A percentile compares a stretch with the other conserved stretches of the same genome.
phyloP scores from a whole-genome alignment of 2,329 filamentous ascomycete genomes.

The Claviceps arundinis region DNA sequence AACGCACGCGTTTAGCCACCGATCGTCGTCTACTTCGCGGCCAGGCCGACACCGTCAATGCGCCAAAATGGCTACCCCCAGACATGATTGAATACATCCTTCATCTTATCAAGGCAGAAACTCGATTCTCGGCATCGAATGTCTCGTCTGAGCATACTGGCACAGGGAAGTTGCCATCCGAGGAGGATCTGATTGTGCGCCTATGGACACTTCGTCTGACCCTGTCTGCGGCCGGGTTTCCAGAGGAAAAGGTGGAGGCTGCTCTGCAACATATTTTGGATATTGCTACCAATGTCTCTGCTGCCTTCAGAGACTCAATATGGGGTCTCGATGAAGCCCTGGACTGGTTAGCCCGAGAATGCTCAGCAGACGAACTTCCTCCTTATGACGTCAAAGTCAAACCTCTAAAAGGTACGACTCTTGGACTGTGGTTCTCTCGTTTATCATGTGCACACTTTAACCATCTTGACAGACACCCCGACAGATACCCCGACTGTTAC shows the following conservation, averaged over 20 bases:
- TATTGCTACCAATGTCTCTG: conserved; percentile 48
- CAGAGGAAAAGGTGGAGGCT: conserved; percentile 45
- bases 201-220: conserved; percentile 76
- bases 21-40: conserved; percentile 70
- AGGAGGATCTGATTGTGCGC: conserved; percentile 67
- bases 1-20: conserved; percentile 66
- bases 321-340: conserved; percentile 83
- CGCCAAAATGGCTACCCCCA: conserved; percentile 65
- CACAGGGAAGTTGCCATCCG: conserved; percentile 42
- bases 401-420: conserved; percentile 23
- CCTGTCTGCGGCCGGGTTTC: conserved; percentile 56
- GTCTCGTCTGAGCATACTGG: conserved; percentile 30
- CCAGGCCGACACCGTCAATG: conserved; percentile 61
- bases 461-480: conserved; percentile 29
- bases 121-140: conserved; percentile 40
- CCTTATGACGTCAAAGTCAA: conserved; percentile 45
- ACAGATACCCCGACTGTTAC: conserved; percentile 36
- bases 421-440: not conserved
- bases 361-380: conserved; percentile 53
- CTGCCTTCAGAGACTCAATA: conserved; percentile 48
- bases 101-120: conserved; percentile 56
- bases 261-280: conserved; percentile 54
- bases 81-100: conserved; percentile 70
- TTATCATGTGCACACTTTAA: conserved; percentile 4
- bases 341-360: conserved; percentile 80